Base-by-base conservation (phyloP, 2,329 filamentous ascomycete genomes). In the Cladophialophora exuberans region DNA sequence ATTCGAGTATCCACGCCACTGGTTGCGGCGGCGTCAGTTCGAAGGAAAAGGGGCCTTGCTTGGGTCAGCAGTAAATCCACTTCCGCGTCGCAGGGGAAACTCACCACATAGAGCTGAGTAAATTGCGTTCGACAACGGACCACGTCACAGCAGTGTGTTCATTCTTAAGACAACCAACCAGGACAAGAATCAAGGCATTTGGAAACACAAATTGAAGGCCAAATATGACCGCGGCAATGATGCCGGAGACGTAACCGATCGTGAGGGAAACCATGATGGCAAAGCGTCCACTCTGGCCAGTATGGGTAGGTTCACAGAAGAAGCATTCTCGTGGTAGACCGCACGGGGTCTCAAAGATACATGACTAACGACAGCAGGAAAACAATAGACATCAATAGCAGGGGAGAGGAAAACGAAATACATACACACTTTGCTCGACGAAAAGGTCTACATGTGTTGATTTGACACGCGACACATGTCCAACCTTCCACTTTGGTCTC, bases 11-110 rank as follows among this genome's bases (percentile, higher is more conserved):
- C 67, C 11, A 75, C 71, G 1, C 71, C 69, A 6, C 56, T 54
- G 1, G 60, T 66, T 5, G 65, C 61, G 0, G 69, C 62, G 10
- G 69, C 68, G 59, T 79, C 76, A 1, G 72, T 65, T 10, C 64
- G 60, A 9, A 79, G 70, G 6, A 78, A 57, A 1, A 63, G 50
- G 7, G 76, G 74, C 76, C 77, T 42, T 38, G 6, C n/a, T 26
- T n/a, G 10, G 13, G 30, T 49, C 45, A 49, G 33, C 17, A 30
- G 17, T 11, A 10, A 1, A 26, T 3, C 26, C n/a, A 20, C 18
- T 13, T 22, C 9, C 6, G 7, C 9, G 26, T 13, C 7, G 4
- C 15, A 36, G n/a, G 9, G 22, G 23, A 6, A 15, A 41, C 42
- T 30, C 38, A 52, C 49, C 49, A 79, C 39, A 70, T 64, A 1